Conservation (phyloP, 1,139 yeast genomes). For the Nakaseomyces kungkrabaensis region DNA sequence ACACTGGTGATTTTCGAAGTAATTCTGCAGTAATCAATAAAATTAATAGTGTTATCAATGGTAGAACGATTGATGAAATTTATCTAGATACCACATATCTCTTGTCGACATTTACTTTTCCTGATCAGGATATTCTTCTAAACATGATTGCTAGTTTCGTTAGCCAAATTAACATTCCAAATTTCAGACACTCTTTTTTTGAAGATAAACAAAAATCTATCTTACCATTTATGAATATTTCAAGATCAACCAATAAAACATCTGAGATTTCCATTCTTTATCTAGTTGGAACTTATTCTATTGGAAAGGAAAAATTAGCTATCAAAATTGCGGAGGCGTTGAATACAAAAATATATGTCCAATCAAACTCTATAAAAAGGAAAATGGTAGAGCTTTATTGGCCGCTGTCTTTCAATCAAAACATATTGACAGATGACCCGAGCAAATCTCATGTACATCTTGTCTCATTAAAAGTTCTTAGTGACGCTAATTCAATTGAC, state of each 20-base stretch:
- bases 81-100: conserved; percentile 86
- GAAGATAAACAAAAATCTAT: conserved; percentile 34
- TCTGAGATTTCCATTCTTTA: conserved; percentile 36
- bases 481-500: conserved; percentile 34
- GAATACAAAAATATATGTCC: conserved; percentile 18
- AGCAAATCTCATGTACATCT: conserved; percentile 54
- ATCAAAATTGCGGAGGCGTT: conserved; percentile 29
- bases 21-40: conserved; percentile 30
- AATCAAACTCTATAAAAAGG: conserved; percentile 11
- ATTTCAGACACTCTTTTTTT: conserved; percentile 11
- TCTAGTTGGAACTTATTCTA: conserved; percentile 81
- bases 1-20: conserved; percentile 91
- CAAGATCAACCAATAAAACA: conserved; percentile 3
- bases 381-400: conserved; percentile 9
- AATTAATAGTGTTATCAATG: conserved; percentile 20
- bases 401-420: conserved; percentile 6
- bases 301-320: conserved; percentile 85
- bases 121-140: conserved; percentile 64
- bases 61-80: conserved; percentile 39
- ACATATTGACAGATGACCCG: conserved; percentile 36
- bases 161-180: conserved; percentile 15
- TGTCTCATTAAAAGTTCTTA: conserved; percentile 48
- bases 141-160: conserved; percentile 48
- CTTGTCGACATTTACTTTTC: conserved; percentile 64
- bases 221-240: conserved; percentile 31